Evolutionary conservation across 2,329 filamentous ascomycete genomes (phyloP).

Genomic region (Talaromyces sp.): DNA sequence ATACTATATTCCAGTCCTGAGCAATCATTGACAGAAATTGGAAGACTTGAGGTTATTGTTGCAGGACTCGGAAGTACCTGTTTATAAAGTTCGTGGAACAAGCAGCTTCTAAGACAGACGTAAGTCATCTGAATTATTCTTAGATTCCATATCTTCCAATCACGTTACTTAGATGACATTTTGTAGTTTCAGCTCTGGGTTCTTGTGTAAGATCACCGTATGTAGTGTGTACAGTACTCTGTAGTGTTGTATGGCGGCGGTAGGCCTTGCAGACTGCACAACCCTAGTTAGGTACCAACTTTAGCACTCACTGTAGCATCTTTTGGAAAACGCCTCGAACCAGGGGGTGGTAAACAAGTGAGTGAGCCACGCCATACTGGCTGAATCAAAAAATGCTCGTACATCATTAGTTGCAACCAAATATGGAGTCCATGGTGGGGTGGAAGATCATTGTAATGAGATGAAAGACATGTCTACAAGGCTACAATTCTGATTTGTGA

Average conservation of each 20-base stretch:
- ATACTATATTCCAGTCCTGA: not conserved
- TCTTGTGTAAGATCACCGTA: constrained; percentile 6
- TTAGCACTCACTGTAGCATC: not conserved
- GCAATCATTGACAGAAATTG: no score
- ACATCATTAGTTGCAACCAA: not conserved
- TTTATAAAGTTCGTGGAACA: not conserved
- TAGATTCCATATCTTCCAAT: not conserved
- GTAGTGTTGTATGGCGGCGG: not conserved
- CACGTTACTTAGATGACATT: not conserved
- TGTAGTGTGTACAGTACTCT: not conserved
- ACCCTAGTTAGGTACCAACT: constrained; percentile 4
- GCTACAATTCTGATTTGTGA: not conserved
- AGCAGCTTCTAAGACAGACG: not conserved
- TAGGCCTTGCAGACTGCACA: constrained; percentile 2
- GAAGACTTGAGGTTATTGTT: no score
- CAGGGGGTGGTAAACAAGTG: not conserved
- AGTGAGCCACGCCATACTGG: not conserved
- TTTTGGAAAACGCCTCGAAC: not conserved
- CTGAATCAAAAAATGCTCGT: constrained; percentile 1
- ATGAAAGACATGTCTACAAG: not conserved
- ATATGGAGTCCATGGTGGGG: not conserved
- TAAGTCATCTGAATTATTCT: not conserved
- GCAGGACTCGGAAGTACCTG: not conserved
- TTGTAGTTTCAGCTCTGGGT: constrained; percentile 7
- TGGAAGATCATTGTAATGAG: not conserved